Evolutionary conservation across 2,329 filamentous ascomycete species (phyloP).

Genomic region (Domatiomyces catenatus): DNA sequence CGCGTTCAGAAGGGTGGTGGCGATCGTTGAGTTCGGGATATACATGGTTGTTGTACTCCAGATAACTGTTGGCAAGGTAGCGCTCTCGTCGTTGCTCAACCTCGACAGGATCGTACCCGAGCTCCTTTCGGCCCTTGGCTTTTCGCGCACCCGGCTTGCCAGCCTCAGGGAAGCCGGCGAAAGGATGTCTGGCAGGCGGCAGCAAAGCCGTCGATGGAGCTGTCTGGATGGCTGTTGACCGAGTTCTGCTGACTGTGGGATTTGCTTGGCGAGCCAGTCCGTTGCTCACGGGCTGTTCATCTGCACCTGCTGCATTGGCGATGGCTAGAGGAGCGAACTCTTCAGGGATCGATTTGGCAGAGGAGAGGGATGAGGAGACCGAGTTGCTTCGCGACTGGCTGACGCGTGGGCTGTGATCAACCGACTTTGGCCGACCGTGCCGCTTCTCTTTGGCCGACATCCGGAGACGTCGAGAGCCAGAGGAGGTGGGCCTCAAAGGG

Average conservation of each 20-base stretch:
- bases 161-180: background rate
- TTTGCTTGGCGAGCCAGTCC: background rate
- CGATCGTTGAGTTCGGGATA: slow-evolving; percentile 13
- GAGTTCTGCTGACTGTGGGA: background rate
- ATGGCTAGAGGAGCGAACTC: slow-evolving; percentile 17
- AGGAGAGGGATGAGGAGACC: slow-evolving; percentile 26
- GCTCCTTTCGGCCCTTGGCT: slow-evolving; percentile 7
- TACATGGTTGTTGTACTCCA: slow-evolving; percentile 14
- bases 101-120: slow-evolving; percentile 12
- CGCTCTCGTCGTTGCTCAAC: slow-evolving; percentile 7
- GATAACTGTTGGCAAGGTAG: slow-evolving; percentile 9
- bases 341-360: slow-evolving; percentile 25
- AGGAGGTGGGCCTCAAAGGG: background rate
- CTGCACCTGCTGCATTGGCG: background rate
- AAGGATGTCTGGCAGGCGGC: background rate
- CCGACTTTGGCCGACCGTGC: background rate
- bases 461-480: background rate
- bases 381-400: slow-evolving; percentile 15
- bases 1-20: slow-evolving; percentile 4
- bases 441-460: background rate
- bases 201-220: background rate
- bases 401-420: background rate
- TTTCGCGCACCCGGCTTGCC: background rate
- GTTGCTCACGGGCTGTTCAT: slow-evolving; percentile 1
- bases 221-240: background rate